These are phyloP conservation scores for Turritis glabra DNA, from an alignment of 345 rosid genomes.

Conservation along the genomic window DNA sequence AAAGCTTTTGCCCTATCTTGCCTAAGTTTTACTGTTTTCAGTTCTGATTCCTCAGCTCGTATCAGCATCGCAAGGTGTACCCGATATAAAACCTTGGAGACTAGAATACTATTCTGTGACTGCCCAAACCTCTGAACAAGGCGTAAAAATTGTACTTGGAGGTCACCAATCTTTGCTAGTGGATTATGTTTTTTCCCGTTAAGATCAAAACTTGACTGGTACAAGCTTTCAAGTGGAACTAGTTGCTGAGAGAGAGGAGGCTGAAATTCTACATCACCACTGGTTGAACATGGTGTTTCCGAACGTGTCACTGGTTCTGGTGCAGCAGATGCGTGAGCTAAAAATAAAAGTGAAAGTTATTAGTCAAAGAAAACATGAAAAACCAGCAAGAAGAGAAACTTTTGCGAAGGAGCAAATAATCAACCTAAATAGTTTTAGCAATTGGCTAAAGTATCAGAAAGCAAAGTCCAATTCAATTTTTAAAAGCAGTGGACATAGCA, in stretches of 20 bases:
- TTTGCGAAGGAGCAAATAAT: background rate
- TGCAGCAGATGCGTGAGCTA: slow-evolving; percentile 42
- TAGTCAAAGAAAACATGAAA: slow-evolving; percentile 7
- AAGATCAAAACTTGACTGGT: slow-evolving; percentile 32
- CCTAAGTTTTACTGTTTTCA: slow-evolving; percentile 53
- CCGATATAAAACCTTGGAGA: slow-evolving; percentile 80
- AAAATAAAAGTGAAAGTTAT: slow-evolving; percentile 29
- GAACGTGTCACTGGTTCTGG: slow-evolving; percentile 41
- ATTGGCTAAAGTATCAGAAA: slow-evolving; percentile 6
- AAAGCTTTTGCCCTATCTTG: slow-evolving; percentile 52
- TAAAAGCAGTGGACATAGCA: background rate
- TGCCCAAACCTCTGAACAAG: slow-evolving; percentile 65
- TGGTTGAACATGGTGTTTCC: slow-evolving; percentile 47
- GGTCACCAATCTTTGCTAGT: slow-evolving; percentile 61
- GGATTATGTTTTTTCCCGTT: slow-evolving; percentile 48
- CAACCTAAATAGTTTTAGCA: background rate
- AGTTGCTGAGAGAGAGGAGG: slow-evolving; percentile 44
- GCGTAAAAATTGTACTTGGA: slow-evolving; percentile 70
- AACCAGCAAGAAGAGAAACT: background rate
- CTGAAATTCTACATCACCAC: slow-evolving; percentile 42
- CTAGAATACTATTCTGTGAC: slow-evolving; percentile 61
- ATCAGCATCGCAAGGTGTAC: slow-evolving; percentile 71
- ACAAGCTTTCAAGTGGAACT: slow-evolving; percentile 43
- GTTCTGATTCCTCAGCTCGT: slow-evolving; percentile 72
- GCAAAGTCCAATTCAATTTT: background rate